A percentile compares a stretch with the other conserved stretches of the same genome.
These are phyloP conservation scores for Mimosa bimucronata DNA, from an alignment of 306 rosid genomes.

Conservation along the genomic window DNA sequence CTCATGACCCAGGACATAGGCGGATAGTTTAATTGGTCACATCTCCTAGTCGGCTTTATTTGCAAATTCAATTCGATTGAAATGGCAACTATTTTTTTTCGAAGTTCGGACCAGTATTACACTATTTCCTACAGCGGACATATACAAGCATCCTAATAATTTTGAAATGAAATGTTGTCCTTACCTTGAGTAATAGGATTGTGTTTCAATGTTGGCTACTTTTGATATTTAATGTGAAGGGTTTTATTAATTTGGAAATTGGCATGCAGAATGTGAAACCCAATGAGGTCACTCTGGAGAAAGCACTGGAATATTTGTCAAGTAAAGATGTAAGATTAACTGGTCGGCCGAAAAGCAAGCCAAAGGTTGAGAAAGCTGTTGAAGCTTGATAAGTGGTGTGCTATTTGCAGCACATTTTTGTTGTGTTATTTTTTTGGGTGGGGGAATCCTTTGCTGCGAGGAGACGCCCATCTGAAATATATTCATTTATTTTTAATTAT, in stretches of 20 bases:
- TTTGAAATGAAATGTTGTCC: neutral
- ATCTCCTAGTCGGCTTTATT: neutral
- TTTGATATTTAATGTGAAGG: constrained; percentile 6
- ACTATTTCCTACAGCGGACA: neutral
- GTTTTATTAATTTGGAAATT: constrained; percentile 14
- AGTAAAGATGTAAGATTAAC: constrained; percentile 48
- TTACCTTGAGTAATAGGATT: neutral
- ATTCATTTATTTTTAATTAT: neutral
- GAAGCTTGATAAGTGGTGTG: constrained; percentile 42
- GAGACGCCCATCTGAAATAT: neutral
- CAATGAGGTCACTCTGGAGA: constrained; percentile 57
- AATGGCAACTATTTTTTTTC: neutral
- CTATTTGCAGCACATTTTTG: constrained; percentile 13
- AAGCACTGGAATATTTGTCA: constrained; percentile 72
- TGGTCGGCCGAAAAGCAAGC: constrained; percentile 72
- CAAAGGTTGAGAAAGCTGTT: constrained; percentile 54
- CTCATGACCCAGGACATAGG: neutral
- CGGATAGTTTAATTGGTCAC: neutral
- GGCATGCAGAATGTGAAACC: constrained; percentile 66
- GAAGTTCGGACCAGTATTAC: neutral
- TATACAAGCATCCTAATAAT: neutral
- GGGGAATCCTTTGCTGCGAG: neutral
- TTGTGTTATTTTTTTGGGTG: neutral
- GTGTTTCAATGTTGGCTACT: constrained; percentile 6
- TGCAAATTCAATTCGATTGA: neutral